Evolutionary conservation across 495 filamentous ascomycete genomes (phyloP), one percentile per base, ranked within the genome.

Genomic region (Daldinia decipiens): DNA sequence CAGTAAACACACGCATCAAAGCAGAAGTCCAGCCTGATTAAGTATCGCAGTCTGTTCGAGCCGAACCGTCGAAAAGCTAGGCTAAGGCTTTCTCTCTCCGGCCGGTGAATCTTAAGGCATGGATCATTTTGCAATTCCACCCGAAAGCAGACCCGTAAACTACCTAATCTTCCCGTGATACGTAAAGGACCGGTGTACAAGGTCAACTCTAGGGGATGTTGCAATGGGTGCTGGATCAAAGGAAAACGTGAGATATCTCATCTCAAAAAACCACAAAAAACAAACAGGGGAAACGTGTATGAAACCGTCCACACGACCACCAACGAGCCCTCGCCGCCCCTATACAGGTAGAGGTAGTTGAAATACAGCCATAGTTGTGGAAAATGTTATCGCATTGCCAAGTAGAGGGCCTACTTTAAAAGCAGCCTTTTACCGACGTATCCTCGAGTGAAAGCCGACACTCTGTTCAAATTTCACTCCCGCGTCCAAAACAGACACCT

Each of bases 271-370:
- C 67, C 67, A 75, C 67, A 70, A 72, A 56, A 57, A 75, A 73
- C 72, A 75, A 77, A 72, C 34, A 68, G 60, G 73, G 70, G 68
- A 77, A 75, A 75, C 67, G 59, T 72, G 70, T 71, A 77, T 72
- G 74, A 72, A 77, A 71, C 56, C 70, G 62, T 70, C 72, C 67
- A 72, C 75, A 69, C 63, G 67, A 74, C 71, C 66, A 71, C 67
- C 73, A 72, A 74, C 62, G 47, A 74, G 71, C 62, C 73, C 70
- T 70, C 57, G 65, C 68, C 56, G 70, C 60, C 68, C 70, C 71
- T 74, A 66, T 66, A 71, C 73, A 72, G 51, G 62, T 57, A 70
- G 65, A 64, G 67, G 70, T 70, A 62, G 57, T 62, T 59, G 65
- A 63, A 70, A 62, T 70, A 74, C 70, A 74, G 59, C 62, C 68